Percentiles rank a stretch among this genome's conserved stretches.
Conservation (phyloP, 1,139 yeast genomes). For the Yamadazyma blattariae region DNA sequence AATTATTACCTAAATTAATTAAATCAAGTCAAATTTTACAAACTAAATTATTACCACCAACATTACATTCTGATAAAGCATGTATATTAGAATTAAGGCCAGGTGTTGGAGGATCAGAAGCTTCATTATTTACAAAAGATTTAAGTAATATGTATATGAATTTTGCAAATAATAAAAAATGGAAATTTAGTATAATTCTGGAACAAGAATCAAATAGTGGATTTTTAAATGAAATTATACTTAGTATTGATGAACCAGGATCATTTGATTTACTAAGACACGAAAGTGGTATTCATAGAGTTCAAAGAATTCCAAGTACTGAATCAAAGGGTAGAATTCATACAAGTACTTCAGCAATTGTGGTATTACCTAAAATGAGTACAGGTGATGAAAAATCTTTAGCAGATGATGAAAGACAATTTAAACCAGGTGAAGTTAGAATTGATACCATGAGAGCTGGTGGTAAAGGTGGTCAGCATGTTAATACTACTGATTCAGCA, state of each 20-base stretch:
- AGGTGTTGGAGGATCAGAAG: conserved; percentile 96
- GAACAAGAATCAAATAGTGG: conserved; percentile 63
- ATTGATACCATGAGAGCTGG: conserved; percentile 96
- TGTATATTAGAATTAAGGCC: conserved; percentile 86
- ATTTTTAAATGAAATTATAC: conserved; percentile 66
- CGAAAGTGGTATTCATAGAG: conserved; percentile 96
- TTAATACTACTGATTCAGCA: conserved; percentile 96
- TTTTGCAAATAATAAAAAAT: conserved; percentile 60
- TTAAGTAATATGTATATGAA: conserved; percentile 76
- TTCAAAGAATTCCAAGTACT: conserved; percentile 90
- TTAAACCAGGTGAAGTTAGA: conserved; percentile 84
- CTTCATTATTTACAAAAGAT: conserved; percentile 81
- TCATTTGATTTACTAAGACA: conserved; percentile 69
- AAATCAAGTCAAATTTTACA: conserved; percentile 46
- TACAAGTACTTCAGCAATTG: conserved; percentile 94
- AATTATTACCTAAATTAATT: conserved; percentile 33
- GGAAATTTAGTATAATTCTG: conserved; percentile 67
- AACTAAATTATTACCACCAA: conserved; percentile 65
- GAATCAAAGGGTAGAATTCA: conserved; percentile 93
- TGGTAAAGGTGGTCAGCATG: conserved; percentile 99
- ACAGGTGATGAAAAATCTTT: conserved; percentile 57
- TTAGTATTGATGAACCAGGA: conserved; percentile 73
- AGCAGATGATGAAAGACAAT: conserved; percentile 63
- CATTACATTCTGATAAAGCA: conserved; percentile 72
- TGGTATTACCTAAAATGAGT: conserved; percentile 80